These are phyloP conservation scores for Cucumis hystrix DNA, from an alignment of 306 rosid genomes.

Conservation along the genomic window DNA sequence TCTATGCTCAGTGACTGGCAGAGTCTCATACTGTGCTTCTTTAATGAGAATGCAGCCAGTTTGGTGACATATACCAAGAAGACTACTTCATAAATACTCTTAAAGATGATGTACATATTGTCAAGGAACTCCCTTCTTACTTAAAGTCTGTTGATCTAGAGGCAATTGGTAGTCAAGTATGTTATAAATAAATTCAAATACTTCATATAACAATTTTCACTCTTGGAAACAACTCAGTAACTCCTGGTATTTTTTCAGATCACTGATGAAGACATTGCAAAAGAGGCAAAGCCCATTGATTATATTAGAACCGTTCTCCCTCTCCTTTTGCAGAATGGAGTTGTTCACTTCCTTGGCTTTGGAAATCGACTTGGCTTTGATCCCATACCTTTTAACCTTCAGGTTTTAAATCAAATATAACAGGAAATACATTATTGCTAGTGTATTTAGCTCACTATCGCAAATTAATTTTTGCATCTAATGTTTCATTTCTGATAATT, in stretches of 20 bases:
- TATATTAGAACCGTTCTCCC: conserved; percentile 56
- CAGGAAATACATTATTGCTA: neutral
- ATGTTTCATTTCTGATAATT: neutral
- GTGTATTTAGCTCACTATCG: neutral
- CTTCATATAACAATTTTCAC: neutral
- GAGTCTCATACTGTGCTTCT: neutral
- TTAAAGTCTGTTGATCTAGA: conserved; percentile 52
- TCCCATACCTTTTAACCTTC: conserved; percentile 63
- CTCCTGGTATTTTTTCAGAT: conserved; percentile 36
- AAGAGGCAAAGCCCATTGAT: conserved; percentile 76
- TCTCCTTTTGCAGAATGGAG: conserved; percentile 43
- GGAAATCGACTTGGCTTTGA: conserved; percentile 96
- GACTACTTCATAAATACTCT: conserved; percentile 52
- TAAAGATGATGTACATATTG: conserved; percentile 52
- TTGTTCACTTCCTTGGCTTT: conserved; percentile 81
- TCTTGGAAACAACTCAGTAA: conserved; percentile 8
- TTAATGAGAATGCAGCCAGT: conserved; percentile 49
- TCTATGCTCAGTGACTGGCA: neutral
- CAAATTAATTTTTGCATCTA: neutral
- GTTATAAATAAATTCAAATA: neutral
- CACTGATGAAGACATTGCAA: conserved; percentile 76
- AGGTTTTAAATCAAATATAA: conserved; percentile 34
- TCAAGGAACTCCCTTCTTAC: conserved; percentile 70
- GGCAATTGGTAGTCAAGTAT: conserved; percentile 76
- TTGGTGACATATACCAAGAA: conserved; percentile 90